Percentiles rank a stretch among this genome's conserved stretches.
Conservation (phyloP, 2,329 filamentous ascomycete species). For the Cladobotryum mycophilum region DNA sequence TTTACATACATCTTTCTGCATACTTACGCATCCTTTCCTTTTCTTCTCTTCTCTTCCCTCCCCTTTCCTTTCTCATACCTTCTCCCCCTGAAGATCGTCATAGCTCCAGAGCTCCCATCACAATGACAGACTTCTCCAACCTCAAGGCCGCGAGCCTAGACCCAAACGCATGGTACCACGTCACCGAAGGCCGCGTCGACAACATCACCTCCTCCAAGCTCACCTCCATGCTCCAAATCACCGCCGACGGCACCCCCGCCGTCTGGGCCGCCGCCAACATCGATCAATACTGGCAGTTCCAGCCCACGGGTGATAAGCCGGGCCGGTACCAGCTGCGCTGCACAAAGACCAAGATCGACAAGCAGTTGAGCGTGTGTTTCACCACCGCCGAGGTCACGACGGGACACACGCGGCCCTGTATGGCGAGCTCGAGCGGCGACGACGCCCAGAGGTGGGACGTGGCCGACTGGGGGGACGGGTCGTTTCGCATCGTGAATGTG, state of each 20-base stretch:
- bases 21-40: no score
- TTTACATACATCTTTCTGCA: no score
- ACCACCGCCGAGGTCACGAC: conserved; percentile 17
- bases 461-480: conserved; percentile 22
- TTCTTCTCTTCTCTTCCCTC: no score
- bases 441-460: conserved; percentile 30
- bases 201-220: conserved; percentile 16
- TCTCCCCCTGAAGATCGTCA: no score
- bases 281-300: conserved; percentile 23
- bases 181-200: conserved; percentile 31
- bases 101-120: not conserved
- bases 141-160: conserved; percentile 24
- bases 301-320: conserved; percentile 18
- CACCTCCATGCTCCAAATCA: conserved; percentile 16
- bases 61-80: no score
- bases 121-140: conserved; percentile 2
- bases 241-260: conserved; percentile 14
- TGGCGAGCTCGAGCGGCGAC: conserved; percentile 19
- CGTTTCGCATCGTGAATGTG: conserved; percentile 26
- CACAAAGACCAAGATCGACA: conserved; percentile 20
- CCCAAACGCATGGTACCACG: conserved; percentile 29
- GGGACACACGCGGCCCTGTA: conserved; percentile 24
- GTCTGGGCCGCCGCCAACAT: conserved; percentile 14
- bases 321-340: conserved; percentile 28
- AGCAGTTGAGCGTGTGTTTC: conserved; percentile 27